Conservation (phyloP, 1,139 yeast genomes). For the Suhomyces chickasaworum region DNA sequence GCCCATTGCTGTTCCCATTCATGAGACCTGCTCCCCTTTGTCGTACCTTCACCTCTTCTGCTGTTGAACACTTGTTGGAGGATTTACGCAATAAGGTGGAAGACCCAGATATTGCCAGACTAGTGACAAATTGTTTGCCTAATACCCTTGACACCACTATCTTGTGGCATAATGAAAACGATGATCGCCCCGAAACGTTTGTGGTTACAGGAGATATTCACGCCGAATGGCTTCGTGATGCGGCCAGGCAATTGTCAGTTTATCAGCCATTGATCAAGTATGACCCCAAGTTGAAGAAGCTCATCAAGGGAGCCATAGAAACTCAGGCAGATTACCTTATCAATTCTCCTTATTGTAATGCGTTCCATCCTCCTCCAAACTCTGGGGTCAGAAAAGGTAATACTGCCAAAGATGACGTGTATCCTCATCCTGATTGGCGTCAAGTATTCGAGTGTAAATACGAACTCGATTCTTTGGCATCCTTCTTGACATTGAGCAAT, state of each 20-base stretch:
- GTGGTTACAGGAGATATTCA: conserved; percentile 89
- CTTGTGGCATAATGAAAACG: conserved; percentile 57
- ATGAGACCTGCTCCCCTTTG: conserved; percentile 77
- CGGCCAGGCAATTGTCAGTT: conserved; percentile 80
- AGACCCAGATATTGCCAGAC: conserved; percentile 68
- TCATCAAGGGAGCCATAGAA: conserved; percentile 76
- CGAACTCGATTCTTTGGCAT: conserved; percentile 84
- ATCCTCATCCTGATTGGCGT: conserved; percentile 69
- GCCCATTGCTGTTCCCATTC: conserved; percentile 56
- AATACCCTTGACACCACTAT: conserved; percentile 88
- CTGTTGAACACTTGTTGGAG: conserved; percentile 62
- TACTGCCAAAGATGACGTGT: conserved; percentile 65
- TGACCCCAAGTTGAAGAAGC: conserved; percentile 50
- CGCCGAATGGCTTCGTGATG: conserved; percentile 89
- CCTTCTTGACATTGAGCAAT: conserved; percentile 72
- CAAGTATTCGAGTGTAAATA: conserved; percentile 87
- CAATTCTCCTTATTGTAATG: conserved; percentile 80
- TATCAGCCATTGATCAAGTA: conserved; percentile 62
- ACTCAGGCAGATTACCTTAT: conserved; percentile 70
- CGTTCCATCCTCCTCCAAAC: conserved; percentile 81
- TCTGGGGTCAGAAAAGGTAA: conserved; percentile 55
- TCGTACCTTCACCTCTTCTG: conserved; percentile 66
- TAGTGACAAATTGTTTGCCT: conserved; percentile 83
- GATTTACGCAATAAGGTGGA: conserved; percentile 53
- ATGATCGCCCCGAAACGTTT: conserved; percentile 43